Evolutionary conservation across 768 basidiomycete species (phyloP), one percentile per base, ranked within the genome.

Genomic region (Phaeolepiota aurea): DNA sequence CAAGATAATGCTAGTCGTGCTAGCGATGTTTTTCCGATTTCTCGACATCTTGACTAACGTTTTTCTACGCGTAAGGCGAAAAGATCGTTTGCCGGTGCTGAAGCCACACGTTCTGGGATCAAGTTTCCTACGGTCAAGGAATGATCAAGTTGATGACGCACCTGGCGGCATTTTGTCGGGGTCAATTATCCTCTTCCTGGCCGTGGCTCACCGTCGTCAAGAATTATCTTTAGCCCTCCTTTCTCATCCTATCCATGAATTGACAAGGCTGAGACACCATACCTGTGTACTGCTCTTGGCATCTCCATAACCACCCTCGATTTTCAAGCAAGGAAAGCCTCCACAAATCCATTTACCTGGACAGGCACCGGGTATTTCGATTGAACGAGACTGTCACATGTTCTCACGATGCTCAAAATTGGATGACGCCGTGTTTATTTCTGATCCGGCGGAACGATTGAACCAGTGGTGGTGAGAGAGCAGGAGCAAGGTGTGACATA

Each of bases 111-210:
- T 32, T 46, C 44, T 38, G 32, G 44, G 47, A 11, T n/a, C 22
- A 11, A 48, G 39, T 37, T 51, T 48, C 49, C 49, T 50, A 48
- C 49, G 42, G 22, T 51, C 14, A 22, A 35, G 16, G 34, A 16
- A 11, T 2, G 2, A 20, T 36, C 16, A 13, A 38, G 15, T 12
- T 3, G 22, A 16, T 16, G 16, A 37, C 45, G 45, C 33, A 21
- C 38, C 40, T 37, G 40, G 22, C 44, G 41, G 36, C 22, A 37
- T 38, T 43, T 44, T 44, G 36, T 39, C 43, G 16, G 37, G 13
- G 22, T 12, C 22, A 19, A 18, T 20, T n/a, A 38, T 20, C 13
- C 14, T 23, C 37, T 7, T 16, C 20, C 16, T 18, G 18, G 18
- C 18, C 12, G 13, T 20, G 13, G 14, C 14, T 12, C 25, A 28